These are phyloP conservation scores for Sungouiella thailandica DNA, from an alignment of 805 yeast genomes.

Conservation along the genomic window DNA sequence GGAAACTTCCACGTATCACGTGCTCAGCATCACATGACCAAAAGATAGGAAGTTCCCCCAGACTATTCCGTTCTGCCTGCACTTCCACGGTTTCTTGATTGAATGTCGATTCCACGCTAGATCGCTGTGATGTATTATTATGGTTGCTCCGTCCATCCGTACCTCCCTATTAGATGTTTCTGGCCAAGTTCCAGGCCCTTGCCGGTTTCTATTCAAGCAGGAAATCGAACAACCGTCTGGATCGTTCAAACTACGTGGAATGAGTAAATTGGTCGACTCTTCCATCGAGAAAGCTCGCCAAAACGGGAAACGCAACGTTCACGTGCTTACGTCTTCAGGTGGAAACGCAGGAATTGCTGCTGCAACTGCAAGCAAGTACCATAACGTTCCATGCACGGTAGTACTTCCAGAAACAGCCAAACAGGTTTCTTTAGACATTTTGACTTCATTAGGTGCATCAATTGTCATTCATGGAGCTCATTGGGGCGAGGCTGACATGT, in stretches of 20 bases:
- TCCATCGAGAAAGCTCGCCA: slow-evolving; percentile 1
- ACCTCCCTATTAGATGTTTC: slow-evolving; percentile 1
- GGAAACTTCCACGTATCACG: too few species aligned
- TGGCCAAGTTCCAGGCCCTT: neutral
- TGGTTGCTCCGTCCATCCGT: slow-evolving; percentile 1
- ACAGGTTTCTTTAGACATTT: slow-evolving; percentile 15
- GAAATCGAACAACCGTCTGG: slow-evolving; percentile 13
- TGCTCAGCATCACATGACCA: too few species aligned
- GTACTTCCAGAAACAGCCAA: slow-evolving; percentile 21
- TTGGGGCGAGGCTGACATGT: slow-evolving; percentile 31
- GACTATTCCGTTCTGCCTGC: too few species aligned
- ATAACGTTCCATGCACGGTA: slow-evolving; percentile 23
- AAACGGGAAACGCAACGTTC: slow-evolving; percentile 11
- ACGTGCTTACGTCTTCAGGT: slow-evolving; percentile 28
- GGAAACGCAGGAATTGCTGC: slow-evolving; percentile 35
- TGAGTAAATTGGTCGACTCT: slow-evolving; percentile 5
- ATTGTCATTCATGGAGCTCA: slow-evolving; percentile 22
- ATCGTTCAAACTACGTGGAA: slow-evolving; percentile 12
- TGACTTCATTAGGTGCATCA: slow-evolving; percentile 19
- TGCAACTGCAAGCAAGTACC: slow-evolving; percentile 21
- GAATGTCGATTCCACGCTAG: too few species aligned
- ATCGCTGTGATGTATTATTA: too few species aligned
- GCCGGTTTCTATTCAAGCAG: slow-evolving; percentile 7
- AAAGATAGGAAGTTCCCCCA: too few species aligned
- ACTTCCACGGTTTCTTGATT: too few species aligned